Evolutionary conservation across 805 yeast species (phyloP).

Genomic region (Cyberlindnera euphorbiae): DNA sequence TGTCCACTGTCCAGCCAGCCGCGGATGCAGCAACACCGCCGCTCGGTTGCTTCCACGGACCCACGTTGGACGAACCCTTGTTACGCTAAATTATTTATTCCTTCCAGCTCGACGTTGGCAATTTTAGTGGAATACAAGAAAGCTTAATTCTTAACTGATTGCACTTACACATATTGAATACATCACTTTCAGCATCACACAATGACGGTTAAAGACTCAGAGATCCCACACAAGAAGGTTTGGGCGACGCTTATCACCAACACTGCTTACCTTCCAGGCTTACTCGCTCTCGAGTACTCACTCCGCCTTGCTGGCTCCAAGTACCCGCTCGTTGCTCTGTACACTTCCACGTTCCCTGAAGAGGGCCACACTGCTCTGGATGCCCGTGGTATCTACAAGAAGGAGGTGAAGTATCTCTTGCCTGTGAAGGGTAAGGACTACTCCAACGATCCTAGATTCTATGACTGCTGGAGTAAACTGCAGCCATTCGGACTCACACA

Average conservation of each 20-base stretch:
- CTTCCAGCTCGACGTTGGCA: too few species aligned
- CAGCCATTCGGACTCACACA: slow-evolving; percentile 48
- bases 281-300: slow-evolving; percentile 46
- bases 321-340: slow-evolving; percentile 49
- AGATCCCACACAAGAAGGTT: slow-evolving; percentile 24
- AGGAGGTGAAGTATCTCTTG: slow-evolving; percentile 37
- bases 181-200: too few species aligned
- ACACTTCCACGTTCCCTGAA: slow-evolving; percentile 41
- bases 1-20: too few species aligned
- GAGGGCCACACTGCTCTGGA: slow-evolving; percentile 39
- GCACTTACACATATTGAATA: too few species aligned
- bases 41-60: too few species aligned
- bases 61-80: too few species aligned
- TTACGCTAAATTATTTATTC: too few species aligned
- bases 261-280: slow-evolving; percentile 45
- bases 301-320: slow-evolving; percentile 37
- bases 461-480: slow-evolving; percentile 59
- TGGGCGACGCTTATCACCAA: slow-evolving; percentile 59
- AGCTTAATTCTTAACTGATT: too few species aligned
- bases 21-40: too few species aligned
- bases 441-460: slow-evolving; percentile 46
- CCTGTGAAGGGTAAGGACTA: slow-evolving; percentile 43
- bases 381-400: slow-evolving; percentile 35
- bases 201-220: slow-evolving; percentile 1
- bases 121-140: too few species aligned